These are phyloP conservation scores for Discostella stelligeroides DNA, from an alignment of 108 stramenopile genomes.

Conservation along the genomic window DNA sequence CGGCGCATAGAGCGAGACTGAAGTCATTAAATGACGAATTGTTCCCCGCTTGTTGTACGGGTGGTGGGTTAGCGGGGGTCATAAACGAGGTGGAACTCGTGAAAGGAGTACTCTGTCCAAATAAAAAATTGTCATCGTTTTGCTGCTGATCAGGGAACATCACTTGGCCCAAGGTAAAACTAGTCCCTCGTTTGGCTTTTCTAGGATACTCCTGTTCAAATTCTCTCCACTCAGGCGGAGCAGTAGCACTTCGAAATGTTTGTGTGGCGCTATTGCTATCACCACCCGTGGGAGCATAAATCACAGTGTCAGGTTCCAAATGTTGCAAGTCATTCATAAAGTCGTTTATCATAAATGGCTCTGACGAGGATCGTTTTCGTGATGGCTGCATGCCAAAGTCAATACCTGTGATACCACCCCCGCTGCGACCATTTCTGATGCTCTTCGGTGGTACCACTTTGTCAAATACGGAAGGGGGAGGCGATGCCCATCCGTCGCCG, in stretches of 20 bases:
- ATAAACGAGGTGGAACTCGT: not conserved
- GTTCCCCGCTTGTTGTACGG: not conserved
- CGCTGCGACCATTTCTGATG: not conserved
- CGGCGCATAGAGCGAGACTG: not conserved
- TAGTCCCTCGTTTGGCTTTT: constrained; percentile 1
- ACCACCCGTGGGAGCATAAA: not conserved
- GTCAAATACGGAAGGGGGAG: not conserved
- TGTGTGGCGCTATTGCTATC: not conserved
- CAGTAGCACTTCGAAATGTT: not conserved
- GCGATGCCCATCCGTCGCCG: not conserved
- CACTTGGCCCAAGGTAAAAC: not conserved
- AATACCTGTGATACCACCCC: no score
- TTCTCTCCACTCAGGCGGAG: not conserved
- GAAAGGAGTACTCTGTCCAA: not conserved
- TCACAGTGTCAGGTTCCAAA: not conserved
- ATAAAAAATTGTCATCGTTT: not conserved
- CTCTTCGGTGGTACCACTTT: not conserved
- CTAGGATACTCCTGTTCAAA: not conserved
- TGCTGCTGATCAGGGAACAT: not conserved
- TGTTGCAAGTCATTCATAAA: not conserved
- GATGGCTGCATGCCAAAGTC: no score
- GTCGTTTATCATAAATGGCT: not conserved
- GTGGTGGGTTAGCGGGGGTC: no score
- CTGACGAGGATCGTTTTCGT: not conserved
- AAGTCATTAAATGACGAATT: not conserved